Percentiles rank a stretch among this genome's conserved stretches.
Conservation (phyloP, 2,329 filamentous ascomycete genomes). For the Thielaviopsis ethacetica region DNA sequence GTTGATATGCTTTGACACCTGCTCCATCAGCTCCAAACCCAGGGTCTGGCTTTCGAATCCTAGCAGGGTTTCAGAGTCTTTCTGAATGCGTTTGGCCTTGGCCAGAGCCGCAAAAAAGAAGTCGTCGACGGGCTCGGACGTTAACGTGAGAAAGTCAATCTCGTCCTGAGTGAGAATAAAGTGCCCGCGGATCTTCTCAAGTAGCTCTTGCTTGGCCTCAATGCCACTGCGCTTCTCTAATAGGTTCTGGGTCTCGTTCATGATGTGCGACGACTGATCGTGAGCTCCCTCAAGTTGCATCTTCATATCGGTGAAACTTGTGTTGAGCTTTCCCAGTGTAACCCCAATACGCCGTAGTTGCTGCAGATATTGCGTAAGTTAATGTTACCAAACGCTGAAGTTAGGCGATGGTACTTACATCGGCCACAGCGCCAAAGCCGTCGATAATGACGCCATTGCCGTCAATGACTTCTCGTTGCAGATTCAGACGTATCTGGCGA, state of each 20-base stretch:
- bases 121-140: conserved; percentile 69
- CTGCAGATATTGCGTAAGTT: conserved; percentile 24
- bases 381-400: background rate
- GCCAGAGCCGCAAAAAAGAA: conserved; percentile 63
- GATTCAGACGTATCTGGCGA: conserved; percentile 61
- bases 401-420: conserved; percentile 39
- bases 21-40: conserved; percentile 80
- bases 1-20: conserved; percentile 74
- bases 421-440: conserved; percentile 78
- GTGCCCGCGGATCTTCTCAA: conserved; percentile 62
- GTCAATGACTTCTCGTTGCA: conserved; percentile 84
- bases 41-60: conserved; percentile 80
- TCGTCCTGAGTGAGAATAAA: conserved; percentile 79
- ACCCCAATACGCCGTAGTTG: conserved; percentile 74
- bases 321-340: conserved; percentile 63
- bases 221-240: conserved; percentile 57
- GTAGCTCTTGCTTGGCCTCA: conserved; percentile 63
- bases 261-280: conserved; percentile 52
- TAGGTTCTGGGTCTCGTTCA: conserved; percentile 61
- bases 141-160: conserved; percentile 55
- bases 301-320: conserved; percentile 66
- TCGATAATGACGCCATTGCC: conserved; percentile 79
- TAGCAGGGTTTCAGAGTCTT: conserved; percentile 75
- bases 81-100: conserved; percentile 72
- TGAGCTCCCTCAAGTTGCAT: conserved; percentile 60